Conservation (phyloP, 163 green algal genomes). For the Chlamydomonas reinhardtii region DNA sequence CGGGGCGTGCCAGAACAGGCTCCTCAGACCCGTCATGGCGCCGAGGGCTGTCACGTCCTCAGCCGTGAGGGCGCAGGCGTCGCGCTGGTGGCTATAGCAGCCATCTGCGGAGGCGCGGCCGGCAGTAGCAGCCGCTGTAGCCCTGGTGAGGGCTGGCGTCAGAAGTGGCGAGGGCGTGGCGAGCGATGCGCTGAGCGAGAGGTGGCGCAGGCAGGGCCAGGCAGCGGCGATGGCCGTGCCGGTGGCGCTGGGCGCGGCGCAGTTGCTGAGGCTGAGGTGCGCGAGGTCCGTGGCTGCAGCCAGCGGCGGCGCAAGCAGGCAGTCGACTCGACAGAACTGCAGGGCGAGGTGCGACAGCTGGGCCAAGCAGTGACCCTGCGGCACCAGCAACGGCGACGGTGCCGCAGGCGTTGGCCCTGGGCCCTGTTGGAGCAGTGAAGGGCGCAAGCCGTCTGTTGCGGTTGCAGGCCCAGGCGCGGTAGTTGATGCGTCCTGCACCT, state of each 20-base stretch:
- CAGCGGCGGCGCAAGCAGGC: neutral
- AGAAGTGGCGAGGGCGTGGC: neutral
- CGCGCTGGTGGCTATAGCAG: neutral
- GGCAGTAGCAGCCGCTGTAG: neutral
- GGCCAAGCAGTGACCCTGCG: neutral
- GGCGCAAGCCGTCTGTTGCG: too few species aligned
- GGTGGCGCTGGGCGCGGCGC: neutral
- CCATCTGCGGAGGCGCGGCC: neutral
- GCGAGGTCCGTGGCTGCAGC: neutral
- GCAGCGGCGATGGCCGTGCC: constrained; percentile 2
- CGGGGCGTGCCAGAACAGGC: constrained; percentile 3
- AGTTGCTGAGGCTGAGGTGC: constrained; percentile 10
- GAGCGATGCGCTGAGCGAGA: neutral
- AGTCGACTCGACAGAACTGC: neutral
- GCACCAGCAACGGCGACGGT: too few species aligned
- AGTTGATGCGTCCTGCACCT: too few species aligned
- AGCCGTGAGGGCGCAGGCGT: neutral
- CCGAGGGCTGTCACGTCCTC: constrained; percentile 2
- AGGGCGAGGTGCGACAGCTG: neutral
- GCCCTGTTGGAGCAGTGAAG: too few species aligned
- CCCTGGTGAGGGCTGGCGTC: neutral
- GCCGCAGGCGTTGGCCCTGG: too few species aligned
- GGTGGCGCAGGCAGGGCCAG: neutral
- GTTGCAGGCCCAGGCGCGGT: too few species aligned
- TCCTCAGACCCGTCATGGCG: neutral